A percentile compares a stretch with the other conserved stretches of the same genome.
phyloP scores from a whole-genome alignment of 805 yeast species.

The Saturnispora silvae region DNA sequence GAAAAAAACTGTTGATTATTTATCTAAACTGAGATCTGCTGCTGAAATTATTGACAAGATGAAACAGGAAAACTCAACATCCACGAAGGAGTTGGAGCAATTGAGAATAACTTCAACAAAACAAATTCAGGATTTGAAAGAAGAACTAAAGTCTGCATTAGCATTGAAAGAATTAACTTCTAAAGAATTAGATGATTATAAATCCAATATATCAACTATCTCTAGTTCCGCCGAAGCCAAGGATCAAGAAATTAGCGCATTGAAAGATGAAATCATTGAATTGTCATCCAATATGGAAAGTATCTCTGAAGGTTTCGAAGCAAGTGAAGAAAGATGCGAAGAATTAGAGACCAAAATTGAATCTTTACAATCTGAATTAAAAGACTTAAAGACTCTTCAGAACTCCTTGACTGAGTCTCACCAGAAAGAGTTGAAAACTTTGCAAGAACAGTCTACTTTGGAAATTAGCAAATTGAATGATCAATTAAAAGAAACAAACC shows the following conservation, averaged over 20 bases:
- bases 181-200: conserved; percentile 1
- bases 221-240: not conserved
- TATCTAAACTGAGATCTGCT: conserved; percentile 19
- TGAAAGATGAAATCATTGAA: not conserved
- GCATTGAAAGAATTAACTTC: conserved; percentile 1
- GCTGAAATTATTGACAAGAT: conserved; percentile 20
- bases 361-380: not conserved
- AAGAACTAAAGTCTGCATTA: conserved; percentile 6
- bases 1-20: conserved; percentile 14
- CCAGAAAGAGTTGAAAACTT: too few relatives aligned
- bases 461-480: not conserved
- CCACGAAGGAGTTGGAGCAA: conserved; percentile 11
- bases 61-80: conserved; percentile 17
- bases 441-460: too few relatives aligned
- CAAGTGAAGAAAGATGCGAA: conserved; percentile 8
- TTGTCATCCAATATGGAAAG: conserved; percentile 16
- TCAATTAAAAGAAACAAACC: not conserved
- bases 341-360: conserved; percentile 5
- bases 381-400: not conserved
- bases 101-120: conserved; percentile 3
- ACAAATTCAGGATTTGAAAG: conserved; percentile 11
- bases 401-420: not conserved
- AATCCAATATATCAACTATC: not conserved
- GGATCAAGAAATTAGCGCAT: not conserved
- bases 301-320: conserved; percentile 15